Base-by-base conservation (phyloP, 164 flowering plant species). In the Nelumbo lutea region DNA sequence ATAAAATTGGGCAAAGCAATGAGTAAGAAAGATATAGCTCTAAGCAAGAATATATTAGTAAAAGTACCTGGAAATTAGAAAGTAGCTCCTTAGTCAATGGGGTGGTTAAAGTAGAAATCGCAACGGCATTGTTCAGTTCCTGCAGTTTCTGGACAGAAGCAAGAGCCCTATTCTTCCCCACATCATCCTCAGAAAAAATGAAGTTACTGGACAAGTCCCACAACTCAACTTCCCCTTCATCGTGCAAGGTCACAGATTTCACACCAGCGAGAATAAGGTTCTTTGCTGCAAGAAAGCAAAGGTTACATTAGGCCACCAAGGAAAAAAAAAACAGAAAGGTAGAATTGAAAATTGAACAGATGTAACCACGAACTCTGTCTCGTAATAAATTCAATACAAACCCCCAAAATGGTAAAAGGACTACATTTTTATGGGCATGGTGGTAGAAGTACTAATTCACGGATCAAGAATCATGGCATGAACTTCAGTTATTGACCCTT, bases 151-250 rank as follows among this genome's bases (percentile, higher is more conserved):
- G 89, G 64, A 87, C 82, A 73, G 89, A 89, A 63, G 88, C 96
- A 69, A 83, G 82, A 9, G 97, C 91, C 56, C 91, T 78, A 68
- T 91, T 89, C 78, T 89, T 88, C 39, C 96, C 93, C 50, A 89
- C 77, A 74, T 91, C 97, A 69, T 69, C 76, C 78, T 89, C 91
- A 0, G 90, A 78, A 66, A 91, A 91, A 69, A 87, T 60, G 42
- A 91, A 91, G 71, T 88, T 91, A 74, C 93, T 80, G 1, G 96
- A 91, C 70, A 91, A 68, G 75, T 91, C 96, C 96, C 97, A 91
- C 71, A 91, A 62, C 69, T 89, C 91, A 64, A 91, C 96, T 0
- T 48, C 61, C 43, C 87, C 88, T 75, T 88, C 93, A 75, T 91
- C 97, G 69, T 91, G 97, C 83, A 91, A 76, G 27, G 93, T 86